A percentile compares a stretch with the other conserved stretches of the same genome.
Conservation (phyloP, 805 yeast genomes). For the Ogataea ramenticola region DNA sequence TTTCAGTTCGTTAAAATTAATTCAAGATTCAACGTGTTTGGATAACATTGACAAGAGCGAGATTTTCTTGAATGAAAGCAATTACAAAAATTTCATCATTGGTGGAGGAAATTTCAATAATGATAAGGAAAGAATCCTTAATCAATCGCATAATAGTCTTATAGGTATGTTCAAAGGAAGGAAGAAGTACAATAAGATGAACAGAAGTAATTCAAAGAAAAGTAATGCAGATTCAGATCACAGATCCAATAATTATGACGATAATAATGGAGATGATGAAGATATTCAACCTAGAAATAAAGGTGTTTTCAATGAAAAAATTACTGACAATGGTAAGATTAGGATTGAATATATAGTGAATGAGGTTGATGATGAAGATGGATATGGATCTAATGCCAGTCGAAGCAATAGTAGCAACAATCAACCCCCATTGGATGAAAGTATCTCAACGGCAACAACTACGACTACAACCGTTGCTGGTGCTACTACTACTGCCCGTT, state of each 20-base stretch:
- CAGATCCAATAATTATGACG: neutral
- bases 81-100: constrained; percentile 25
- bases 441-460: neutral
- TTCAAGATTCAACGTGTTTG: constrained; percentile 69
- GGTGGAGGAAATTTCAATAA: constrained; percentile 16
- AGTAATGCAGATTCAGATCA: neutral
- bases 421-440: neutral
- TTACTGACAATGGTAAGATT: constrained; percentile 39
- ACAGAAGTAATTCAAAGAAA: neutral
- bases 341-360: constrained; percentile 36
- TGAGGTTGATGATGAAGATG: constrained; percentile 12
- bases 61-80: constrained; percentile 27
- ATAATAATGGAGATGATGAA: neutral
- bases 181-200: constrained; percentile 1
- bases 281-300: constrained; percentile 2
- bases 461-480: neutral
- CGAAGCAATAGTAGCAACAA: neutral
- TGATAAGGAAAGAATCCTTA: constrained; percentile 19
- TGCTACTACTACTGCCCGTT: too few species aligned
- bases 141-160: constrained; percentile 13
- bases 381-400: neutral
- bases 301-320: constrained; percentile 34
- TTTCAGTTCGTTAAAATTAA: constrained; percentile 62
- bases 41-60: constrained; percentile 27
- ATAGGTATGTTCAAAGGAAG: constrained; percentile 19